Percentiles rank a stretch among this genome's conserved stretches.
Evolutionary conservation across 2,329 filamentous ascomycete genomes (phyloP).

Genomic region (Colletotrichum falcatum): DNA sequence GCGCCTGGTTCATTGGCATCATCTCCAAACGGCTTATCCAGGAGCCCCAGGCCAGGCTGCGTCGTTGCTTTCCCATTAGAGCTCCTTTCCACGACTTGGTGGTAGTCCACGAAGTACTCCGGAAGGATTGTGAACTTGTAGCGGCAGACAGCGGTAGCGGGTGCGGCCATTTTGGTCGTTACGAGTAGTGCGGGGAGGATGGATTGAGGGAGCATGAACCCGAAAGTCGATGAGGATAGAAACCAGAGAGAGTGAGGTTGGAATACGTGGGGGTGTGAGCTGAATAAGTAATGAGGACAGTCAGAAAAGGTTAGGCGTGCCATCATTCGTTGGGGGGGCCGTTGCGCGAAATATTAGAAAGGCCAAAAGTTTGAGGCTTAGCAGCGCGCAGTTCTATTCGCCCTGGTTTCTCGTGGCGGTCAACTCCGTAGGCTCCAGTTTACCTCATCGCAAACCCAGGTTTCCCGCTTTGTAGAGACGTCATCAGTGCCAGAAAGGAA

Average conservation of each 20-base stretch:
- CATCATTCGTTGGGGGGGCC: neutral
- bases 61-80: constrained; percentile 51
- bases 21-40: constrained; percentile 58
- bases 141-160: neutral
- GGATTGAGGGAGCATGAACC: neutral
- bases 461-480: too few relatives aligned
- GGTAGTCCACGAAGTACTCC: constrained; percentile 24
- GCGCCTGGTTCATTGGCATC: constrained; percentile 41
- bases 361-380: constrained; percentile 6
- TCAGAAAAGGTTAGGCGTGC: neutral
- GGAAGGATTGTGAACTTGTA: constrained; percentile 34
- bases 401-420: too few relatives aligned
- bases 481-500: too few relatives aligned
- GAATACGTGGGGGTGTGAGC: constrained; percentile 44
- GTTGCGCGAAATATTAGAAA: neutral
- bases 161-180: constrained; percentile 18
- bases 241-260: constrained; percentile 45
- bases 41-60: constrained; percentile 64
- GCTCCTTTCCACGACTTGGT: constrained; percentile 42
- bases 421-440: neutral
- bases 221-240: constrained; percentile 48
- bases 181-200: constrained; percentile 16
- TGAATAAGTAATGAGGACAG: neutral
- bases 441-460: too few relatives aligned
- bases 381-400: neutral